phyloP scores from a whole-genome alignment of 2,329 filamentous ascomycete genomes.

The Acarospora socialis region DNA sequence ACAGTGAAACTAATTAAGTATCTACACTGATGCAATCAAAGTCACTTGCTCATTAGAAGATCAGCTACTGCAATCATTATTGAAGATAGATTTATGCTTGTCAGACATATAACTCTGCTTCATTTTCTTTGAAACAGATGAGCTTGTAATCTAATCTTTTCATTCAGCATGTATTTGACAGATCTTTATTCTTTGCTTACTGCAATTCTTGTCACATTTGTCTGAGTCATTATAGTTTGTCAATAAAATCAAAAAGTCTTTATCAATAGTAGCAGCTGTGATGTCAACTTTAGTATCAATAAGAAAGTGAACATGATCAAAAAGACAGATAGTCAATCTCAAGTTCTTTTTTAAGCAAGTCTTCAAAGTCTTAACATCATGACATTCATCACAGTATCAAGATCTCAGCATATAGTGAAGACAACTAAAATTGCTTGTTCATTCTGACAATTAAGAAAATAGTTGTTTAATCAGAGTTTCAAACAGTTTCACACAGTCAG shows the following conservation, averaged over 20 bases:
- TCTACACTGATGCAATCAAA: background rate
- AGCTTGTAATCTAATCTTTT: background rate
- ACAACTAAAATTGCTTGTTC: too few relatives aligned
- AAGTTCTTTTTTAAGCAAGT: too few relatives aligned
- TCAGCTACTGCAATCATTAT: background rate
- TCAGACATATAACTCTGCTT: slow-evolving; percentile 1
- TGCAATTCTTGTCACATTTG: slow-evolving; percentile 1
- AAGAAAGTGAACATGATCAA: too few relatives aligned
- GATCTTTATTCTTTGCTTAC: background rate
- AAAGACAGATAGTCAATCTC: too few relatives aligned
- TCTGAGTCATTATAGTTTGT: slow-evolving; percentile 2
- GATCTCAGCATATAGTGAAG: too few relatives aligned
- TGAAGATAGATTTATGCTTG: slow-evolving; percentile 2
- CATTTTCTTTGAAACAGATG: background rate
- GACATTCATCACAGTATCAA: too few relatives aligned
- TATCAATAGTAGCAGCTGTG: too few relatives aligned
- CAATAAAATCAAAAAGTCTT: background rate
- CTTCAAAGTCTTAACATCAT: too few relatives aligned
- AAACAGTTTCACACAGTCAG: too few relatives aligned
- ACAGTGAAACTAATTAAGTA: slow-evolving; percentile 1
- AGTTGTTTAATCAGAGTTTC: too few relatives aligned
- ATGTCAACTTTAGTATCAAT: too few relatives aligned
- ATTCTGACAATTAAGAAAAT: too few relatives aligned
- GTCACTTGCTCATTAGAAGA: background rate
- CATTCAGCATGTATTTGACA: background rate